Conservation (phyloP, 495 filamentous ascomycete species). For the Xylaria telfairii region DNA sequence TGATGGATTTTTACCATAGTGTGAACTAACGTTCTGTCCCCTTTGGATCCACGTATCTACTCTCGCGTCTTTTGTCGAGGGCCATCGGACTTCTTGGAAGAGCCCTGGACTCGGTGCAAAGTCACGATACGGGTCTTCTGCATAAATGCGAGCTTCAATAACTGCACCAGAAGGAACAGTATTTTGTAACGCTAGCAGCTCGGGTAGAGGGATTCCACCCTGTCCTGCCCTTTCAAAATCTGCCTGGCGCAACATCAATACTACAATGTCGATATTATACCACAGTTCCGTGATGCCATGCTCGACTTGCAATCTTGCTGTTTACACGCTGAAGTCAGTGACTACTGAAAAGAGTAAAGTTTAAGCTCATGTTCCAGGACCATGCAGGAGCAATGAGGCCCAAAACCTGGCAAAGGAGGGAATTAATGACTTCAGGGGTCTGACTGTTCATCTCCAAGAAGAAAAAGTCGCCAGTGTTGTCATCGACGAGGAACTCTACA, state of each 20-base stretch:
- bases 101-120: conserved; percentile 64
- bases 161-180: conserved; percentile 33
- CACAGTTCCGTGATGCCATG: conserved; percentile 69
- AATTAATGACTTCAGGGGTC: too few relatives aligned
- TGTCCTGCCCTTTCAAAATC: conserved; percentile 22
- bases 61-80: conserved; percentile 44
- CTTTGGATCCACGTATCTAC: conserved; percentile 69
- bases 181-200: conserved; percentile 21
- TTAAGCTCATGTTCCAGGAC: too few relatives aligned
- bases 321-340: too few relatives aligned
- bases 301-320: conserved; percentile 70
- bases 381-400: too few relatives aligned
- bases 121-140: conserved; percentile 63
- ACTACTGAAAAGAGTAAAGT: too few relatives aligned
- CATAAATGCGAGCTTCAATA: conserved; percentile 68
- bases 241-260: conserved; percentile 46
- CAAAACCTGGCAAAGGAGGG: too few relatives aligned
- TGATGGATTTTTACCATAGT: conserved; percentile 50
- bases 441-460: conserved; percentile 77
- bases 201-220: conserved; percentile 27
- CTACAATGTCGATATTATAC: conserved; percentile 65
- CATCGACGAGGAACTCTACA: conserved; percentile 70
- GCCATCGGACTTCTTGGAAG: conserved; percentile 62
- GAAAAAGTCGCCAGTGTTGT: conserved; percentile 62
- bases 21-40: conserved; percentile 59